These are phyloP conservation scores for Aspergillus tamarii DNA, from an alignment of 2,329 filamentous ascomycete genomes.

Conservation along the genomic window DNA sequence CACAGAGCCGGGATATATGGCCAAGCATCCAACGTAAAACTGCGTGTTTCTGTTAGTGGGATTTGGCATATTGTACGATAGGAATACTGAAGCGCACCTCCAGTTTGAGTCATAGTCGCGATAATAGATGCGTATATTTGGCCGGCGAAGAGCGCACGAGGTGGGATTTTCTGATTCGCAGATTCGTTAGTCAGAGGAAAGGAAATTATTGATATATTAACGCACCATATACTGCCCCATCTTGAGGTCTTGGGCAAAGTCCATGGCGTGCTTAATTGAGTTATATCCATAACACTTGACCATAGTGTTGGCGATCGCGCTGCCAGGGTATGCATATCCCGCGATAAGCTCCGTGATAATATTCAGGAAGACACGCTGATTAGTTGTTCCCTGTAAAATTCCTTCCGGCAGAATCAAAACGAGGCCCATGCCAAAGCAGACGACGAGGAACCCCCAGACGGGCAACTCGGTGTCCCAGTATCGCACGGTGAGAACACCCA, in stretches of 20 bases:
- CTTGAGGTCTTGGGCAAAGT: constrained; percentile 38
- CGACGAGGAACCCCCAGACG: constrained; percentile 44
- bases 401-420: constrained; percentile 47
- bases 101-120: constrained; percentile 36
- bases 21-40: constrained; percentile 38
- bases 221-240: constrained; percentile 37
- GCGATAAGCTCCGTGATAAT: constrained; percentile 40
- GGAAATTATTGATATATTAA: not conserved
- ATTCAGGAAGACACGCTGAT: constrained; percentile 35
- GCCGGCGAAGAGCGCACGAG: constrained; percentile 36
- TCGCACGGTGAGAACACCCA: constrained; percentile 35
- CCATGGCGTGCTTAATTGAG: constrained; percentile 37
- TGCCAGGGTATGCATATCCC: constrained; percentile 37
- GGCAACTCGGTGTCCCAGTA: constrained; percentile 44
- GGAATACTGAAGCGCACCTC: constrained; percentile 24
- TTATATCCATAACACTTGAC: constrained; percentile 40
- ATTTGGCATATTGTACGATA: too few relatives aligned
- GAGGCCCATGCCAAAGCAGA: constrained; percentile 40
- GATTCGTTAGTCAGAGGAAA: not conserved
- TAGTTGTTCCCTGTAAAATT: constrained; percentile 38
- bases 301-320: constrained; percentile 42
- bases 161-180: constrained; percentile 29
- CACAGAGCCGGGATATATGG: constrained; percentile 32
- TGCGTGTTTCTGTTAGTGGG: constrained; percentile 10
- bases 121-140: constrained; percentile 39